Conservation (phyloP, 768 basidiomycete species). For the Psilocybe tampanensis region DNA sequence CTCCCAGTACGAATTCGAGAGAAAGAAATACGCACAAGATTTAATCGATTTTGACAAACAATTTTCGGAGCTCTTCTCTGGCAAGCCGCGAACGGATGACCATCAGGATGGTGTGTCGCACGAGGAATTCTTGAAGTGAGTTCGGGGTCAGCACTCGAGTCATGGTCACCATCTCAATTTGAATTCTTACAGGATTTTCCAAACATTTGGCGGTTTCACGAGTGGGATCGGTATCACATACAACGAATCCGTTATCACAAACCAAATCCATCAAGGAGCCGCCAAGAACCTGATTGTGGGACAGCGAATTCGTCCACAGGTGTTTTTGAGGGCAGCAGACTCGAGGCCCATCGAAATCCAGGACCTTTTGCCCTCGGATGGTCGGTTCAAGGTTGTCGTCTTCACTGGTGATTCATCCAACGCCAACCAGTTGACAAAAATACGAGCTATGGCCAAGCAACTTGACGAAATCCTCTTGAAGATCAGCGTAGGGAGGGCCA, state of each 20-base stretch:
- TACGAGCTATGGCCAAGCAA: conserved; percentile 34
- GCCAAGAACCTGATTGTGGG: conserved; percentile 50
- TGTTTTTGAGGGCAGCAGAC: conserved; percentile 54
- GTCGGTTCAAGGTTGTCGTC: conserved; percentile 57
- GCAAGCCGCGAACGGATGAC: conserved; percentile 56
- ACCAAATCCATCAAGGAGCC: too few relatives aligned
- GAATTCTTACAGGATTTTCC: conserved; percentile 48
- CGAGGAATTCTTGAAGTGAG: conserved; percentile 49
- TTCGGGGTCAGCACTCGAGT: too few relatives aligned
- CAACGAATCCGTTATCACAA: conserved; percentile 32
- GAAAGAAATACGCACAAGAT: conserved; percentile 69
- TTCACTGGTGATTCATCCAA: conserved; percentile 50
- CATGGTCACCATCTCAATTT: not conserved
- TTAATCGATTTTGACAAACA: conserved; percentile 72
- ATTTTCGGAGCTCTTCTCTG: conserved; percentile 66
- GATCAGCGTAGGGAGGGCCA: too few relatives aligned
- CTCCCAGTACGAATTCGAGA: conserved; percentile 67
- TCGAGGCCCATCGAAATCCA: conserved; percentile 53
- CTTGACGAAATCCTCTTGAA: conserved; percentile 35
- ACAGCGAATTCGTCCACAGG: conserved; percentile 52
- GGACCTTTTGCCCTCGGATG: conserved; percentile 52
- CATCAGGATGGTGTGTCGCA: conserved; percentile 53
- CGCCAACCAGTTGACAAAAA: conserved; percentile 26
- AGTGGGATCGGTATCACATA: conserved; percentile 55
- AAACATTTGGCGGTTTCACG: conserved; percentile 55